These are phyloP conservation scores for Elongisporangium senticosum DNA, from an alignment of 352 stramenopile genomes.

Conservation along the genomic window DNA sequence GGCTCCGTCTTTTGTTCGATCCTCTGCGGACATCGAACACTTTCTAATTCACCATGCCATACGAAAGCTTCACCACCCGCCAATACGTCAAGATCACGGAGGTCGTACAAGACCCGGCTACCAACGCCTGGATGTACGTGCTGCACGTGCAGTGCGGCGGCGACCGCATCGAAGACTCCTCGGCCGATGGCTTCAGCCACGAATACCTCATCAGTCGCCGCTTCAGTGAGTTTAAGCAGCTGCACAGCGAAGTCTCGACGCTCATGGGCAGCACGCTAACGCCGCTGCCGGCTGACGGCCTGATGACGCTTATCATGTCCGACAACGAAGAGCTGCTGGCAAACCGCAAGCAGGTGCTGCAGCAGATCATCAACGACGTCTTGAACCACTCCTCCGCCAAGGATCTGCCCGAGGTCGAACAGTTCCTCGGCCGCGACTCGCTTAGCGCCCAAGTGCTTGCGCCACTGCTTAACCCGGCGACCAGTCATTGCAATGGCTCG, in stretches of 20 bases:
- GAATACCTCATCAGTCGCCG: constrained; percentile 62
- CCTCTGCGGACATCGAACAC: not conserved
- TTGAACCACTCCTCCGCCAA: constrained; percentile 52
- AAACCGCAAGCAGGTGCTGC: constrained; percentile 54
- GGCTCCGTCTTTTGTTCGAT: not conserved
- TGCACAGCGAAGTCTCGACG: constrained; percentile 44
- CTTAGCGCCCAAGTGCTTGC: constrained; percentile 41
- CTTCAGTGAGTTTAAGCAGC: constrained; percentile 75
- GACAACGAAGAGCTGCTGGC: constrained; percentile 61
- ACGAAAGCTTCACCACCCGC: constrained; percentile 72
- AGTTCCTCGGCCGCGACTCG: constrained; percentile 59
- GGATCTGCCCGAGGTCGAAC: constrained; percentile 56
- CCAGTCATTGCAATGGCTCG: constrained; percentile 46
- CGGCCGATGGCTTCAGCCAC: constrained; percentile 38
- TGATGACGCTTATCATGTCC: constrained; percentile 68
- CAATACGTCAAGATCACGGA: constrained; percentile 60
- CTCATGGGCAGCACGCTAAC: constrained; percentile 58
- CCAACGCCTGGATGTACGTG: constrained; percentile 65
- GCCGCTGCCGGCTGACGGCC: constrained; percentile 55
- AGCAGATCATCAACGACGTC: constrained; percentile 49
- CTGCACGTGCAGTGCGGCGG: constrained; percentile 54
- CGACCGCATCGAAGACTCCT: constrained; percentile 13
- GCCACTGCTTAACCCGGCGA: constrained; percentile 24
- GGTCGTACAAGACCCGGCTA: constrained; percentile 60
- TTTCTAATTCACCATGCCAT: constrained; percentile 34